Conservation (phyloP, 2,329 filamentous ascomycete species). For the Penicillium sp. region DNA sequence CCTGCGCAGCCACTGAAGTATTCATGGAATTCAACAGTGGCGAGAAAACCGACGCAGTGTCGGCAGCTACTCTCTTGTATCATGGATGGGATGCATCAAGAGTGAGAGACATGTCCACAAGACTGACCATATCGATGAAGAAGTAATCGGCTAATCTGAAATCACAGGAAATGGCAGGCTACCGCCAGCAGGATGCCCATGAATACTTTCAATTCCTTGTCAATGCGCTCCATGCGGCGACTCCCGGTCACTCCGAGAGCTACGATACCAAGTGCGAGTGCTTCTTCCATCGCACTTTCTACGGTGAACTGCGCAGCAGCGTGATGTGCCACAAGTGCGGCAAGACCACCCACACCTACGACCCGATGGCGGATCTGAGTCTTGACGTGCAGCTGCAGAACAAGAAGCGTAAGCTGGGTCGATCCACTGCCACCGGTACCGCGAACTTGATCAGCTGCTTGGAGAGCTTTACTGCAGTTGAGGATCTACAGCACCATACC, state of each 20-base stretch:
- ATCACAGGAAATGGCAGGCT: slow-evolving; percentile 73
- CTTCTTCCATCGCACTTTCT: slow-evolving; percentile 92
- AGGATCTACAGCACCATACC: slow-evolving; percentile 62
- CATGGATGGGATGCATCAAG: slow-evolving; percentile 60
- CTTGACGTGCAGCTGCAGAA: slow-evolving; percentile 79
- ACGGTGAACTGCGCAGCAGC: slow-evolving; percentile 85
- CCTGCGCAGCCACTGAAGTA: slow-evolving; percentile 64
- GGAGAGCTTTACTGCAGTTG: slow-evolving; percentile 82
- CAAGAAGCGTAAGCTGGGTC: slow-evolving; percentile 52
- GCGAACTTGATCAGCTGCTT: slow-evolving; percentile 73
- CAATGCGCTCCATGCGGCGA: slow-evolving; percentile 79
- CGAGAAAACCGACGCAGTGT: slow-evolving; percentile 79
- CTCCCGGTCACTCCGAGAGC: slow-evolving; percentile 72
- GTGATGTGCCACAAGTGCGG: slow-evolving; percentile 89
- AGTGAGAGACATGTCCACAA: slow-evolving; percentile 13
- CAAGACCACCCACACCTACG: slow-evolving; percentile 78
- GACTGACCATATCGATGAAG: background rate
- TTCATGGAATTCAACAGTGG: slow-evolving; percentile 66
- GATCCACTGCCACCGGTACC: slow-evolving; percentile 44
- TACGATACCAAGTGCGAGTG: slow-evolving; percentile 68
- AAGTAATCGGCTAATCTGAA: background rate
- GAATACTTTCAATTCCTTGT: slow-evolving; percentile 96
- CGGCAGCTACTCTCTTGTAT: slow-evolving; percentile 78
- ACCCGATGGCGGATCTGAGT: slow-evolving; percentile 89
- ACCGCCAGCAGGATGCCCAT: slow-evolving; percentile 94